These are phyloP conservation scores for Glutinoglossum americanum DNA, from an alignment of 495 filamentous ascomycete species.

Conservation along the genomic window DNA sequence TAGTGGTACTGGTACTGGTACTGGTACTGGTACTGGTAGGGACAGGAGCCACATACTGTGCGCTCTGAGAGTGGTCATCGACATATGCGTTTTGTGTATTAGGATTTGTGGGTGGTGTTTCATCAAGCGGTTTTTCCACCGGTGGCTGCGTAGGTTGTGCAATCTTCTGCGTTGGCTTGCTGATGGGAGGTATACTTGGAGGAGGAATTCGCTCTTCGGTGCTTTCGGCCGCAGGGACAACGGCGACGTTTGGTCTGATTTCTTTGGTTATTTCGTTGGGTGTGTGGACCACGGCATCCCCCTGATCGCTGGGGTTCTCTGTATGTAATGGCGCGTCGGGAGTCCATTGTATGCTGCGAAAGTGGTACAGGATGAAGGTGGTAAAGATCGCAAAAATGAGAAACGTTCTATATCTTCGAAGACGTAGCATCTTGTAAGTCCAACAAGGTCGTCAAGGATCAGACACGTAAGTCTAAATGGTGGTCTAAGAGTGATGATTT, in stretches of 20 bases:
- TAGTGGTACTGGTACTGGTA: too few species aligned
- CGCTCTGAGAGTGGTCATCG: conserved; percentile 14
- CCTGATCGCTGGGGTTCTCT: neutral
- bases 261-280: neutral
- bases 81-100: neutral
- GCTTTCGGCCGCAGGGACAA: conserved; percentile 5
- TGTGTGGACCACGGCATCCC: conserved; percentile 9
- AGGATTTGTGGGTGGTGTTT: neutral
- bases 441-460: too few species aligned
- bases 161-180: neutral
- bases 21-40: too few species aligned
- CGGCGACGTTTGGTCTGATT: neutral
- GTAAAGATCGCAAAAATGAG: conserved; percentile 45
- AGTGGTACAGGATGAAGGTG: conserved; percentile 43
- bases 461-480: neutral
- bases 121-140: neutral
- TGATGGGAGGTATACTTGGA: neutral
- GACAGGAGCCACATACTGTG: conserved; percentile 20
- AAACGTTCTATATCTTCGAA: conserved; percentile 57
- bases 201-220: neutral
- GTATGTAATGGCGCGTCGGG: neutral
- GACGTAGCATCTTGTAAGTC: conserved; percentile 36
- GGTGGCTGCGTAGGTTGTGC: neutral
- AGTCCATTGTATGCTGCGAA: conserved; percentile 16
- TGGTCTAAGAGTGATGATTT: neutral